Evolutionary conservation across 768 basidiomycete species (phyloP).

Genomic region (Tylopilus rubrobrunneus): DNA sequence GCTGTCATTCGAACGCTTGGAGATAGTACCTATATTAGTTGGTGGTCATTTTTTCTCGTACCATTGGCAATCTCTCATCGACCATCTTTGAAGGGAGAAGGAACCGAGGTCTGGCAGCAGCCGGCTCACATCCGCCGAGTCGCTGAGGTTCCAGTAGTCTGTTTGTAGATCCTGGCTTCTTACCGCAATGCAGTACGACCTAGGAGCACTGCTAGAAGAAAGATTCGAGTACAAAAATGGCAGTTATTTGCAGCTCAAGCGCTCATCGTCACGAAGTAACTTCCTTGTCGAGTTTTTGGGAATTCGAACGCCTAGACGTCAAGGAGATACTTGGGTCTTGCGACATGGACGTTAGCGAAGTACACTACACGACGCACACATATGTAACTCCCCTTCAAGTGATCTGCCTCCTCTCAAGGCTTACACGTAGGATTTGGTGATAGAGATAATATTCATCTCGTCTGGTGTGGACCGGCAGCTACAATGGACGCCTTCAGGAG

Average conservation of each 20-base stretch:
- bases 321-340: conserved; percentile 13
- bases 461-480: conserved; percentile 14
- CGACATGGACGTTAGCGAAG: conserved; percentile 12
- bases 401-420: background rate
- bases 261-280: conserved; percentile 8
- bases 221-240: background rate
- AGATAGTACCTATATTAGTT: conserved; percentile 34
- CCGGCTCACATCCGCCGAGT: conserved; percentile 30
- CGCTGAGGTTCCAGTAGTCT: conserved; percentile 27
- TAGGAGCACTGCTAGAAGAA: background rate
- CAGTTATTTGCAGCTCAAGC: background rate
- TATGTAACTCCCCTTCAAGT: background rate
- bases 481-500: conserved; percentile 8
- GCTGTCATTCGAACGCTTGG: conserved; percentile 28
- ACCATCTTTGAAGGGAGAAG: conserved; percentile 29
- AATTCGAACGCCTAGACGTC: conserved; percentile 20
- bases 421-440: background rate
- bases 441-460: conserved; percentile 6
- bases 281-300: conserved; percentile 8
- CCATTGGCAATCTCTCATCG: background rate
- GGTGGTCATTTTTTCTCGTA: conserved; percentile 25
- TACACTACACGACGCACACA: background rate
- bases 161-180: conserved; percentile 30
- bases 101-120: conserved; percentile 32
- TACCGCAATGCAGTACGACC: conserved; percentile 4